A percentile compares a stretch with the other conserved stretches of the same genome.
Conservation (phyloP, 768 basidiomycete genomes). For the Suillus discolor region DNA sequence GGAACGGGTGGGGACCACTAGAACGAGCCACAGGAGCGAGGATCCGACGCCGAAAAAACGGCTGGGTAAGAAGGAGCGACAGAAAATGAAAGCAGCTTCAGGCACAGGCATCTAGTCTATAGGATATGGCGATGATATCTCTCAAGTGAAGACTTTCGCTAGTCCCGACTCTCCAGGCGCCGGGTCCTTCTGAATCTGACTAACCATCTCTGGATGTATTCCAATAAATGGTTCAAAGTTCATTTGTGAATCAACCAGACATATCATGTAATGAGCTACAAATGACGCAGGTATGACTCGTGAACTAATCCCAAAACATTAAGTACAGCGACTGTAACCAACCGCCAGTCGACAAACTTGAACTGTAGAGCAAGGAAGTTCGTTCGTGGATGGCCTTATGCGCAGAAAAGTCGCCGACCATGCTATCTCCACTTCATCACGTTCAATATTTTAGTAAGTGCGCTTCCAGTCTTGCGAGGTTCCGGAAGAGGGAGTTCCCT, state of each 20-base stretch:
- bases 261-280: no score
- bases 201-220: background rate
- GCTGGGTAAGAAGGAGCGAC: constrained; percentile 71
- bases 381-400: background rate
- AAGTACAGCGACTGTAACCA: background rate
- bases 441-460: background rate
- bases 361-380: background rate
- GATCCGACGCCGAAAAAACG: constrained; percentile 53
- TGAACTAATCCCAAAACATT: background rate
- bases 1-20: constrained; percentile 37
- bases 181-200: background rate
- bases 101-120: background rate
- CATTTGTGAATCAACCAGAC: background rate
- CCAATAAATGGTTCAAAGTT: background rate
- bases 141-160: background rate
- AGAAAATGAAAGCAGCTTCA: constrained; percentile 42
- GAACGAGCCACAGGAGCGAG: constrained; percentile 17
- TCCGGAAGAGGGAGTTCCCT: background rate
- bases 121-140: background rate
- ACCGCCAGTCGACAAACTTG: background rate
- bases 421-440: constrained; percentile 1
- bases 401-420: background rate
- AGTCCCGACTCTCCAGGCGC: background rate
- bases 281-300: background rate
- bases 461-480: background rate